These are phyloP conservation scores for Micractinium sp. DNA, from an alignment of 139 green algal genomes.

Conservation along the genomic window DNA sequence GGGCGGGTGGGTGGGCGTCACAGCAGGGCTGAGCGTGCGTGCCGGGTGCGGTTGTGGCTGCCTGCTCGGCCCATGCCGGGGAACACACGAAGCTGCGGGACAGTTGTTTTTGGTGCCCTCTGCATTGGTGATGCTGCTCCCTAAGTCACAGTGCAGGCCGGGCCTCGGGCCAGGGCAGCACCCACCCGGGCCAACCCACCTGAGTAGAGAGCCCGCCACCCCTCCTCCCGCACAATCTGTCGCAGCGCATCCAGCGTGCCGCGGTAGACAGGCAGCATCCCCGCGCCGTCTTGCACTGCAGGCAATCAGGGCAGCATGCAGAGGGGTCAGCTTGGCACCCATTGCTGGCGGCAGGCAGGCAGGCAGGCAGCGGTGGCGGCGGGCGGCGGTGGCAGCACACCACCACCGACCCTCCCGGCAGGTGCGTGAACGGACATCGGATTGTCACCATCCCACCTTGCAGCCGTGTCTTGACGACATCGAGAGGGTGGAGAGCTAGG, in stretches of 20 bases:
- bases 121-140: too few species aligned
- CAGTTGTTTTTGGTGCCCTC: too few species aligned
- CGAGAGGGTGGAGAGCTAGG: conserved; percentile 85
- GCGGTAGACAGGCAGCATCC: conserved; percentile 64
- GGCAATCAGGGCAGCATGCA: too few species aligned
- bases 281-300: conserved; percentile 79
- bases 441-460: conserved; percentile 57
- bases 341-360: background rate
- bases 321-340: background rate
- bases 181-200: background rate
- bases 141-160: too few species aligned
- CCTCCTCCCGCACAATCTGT: conserved; percentile 71
- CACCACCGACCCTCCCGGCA: background rate
- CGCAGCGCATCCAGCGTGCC: conserved; percentile 72
- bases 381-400: too few species aligned
- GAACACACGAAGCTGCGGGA: too few species aligned
- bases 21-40: too few species aligned
- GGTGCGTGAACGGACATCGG: background rate
- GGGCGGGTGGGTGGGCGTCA: too few species aligned
- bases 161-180: background rate
- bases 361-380: background rate
- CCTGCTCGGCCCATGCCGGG: too few species aligned
- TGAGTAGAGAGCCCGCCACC: conserved; percentile 75
- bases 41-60: too few species aligned
- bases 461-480: conserved; percentile 90